phyloP scores from a whole-genome alignment of 2,329 filamentous ascomycete genomes.

The Grosmannia huntii region DNA sequence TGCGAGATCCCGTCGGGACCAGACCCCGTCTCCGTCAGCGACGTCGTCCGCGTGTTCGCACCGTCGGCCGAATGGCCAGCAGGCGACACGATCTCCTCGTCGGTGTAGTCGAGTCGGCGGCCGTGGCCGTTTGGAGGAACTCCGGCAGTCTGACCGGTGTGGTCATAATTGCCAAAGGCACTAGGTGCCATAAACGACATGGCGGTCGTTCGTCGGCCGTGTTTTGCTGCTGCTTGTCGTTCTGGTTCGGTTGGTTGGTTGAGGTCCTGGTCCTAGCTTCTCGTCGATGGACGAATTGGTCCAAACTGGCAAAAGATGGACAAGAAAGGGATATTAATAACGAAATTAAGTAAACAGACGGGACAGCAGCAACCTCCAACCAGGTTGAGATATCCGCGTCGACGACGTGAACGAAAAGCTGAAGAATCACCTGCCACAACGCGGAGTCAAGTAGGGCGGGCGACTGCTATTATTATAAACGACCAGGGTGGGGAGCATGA shows the following conservation, averaged over 20 bases:
- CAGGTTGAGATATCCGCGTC: neutral
- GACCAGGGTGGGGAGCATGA: neutral
- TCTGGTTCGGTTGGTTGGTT: neutral
- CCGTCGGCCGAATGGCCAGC: conserved; percentile 12
- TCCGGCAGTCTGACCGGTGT: conserved; percentile 30
- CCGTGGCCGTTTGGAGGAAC: conserved; percentile 20
- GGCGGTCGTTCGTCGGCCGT: neutral
- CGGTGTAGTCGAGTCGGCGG: conserved; percentile 17
- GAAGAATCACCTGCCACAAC: neutral
- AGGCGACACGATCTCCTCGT: conserved; percentile 10
- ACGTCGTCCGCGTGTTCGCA: conserved; percentile 21
- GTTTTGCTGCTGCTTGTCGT: neutral
- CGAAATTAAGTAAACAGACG: neutral
- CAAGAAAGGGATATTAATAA: neutral
- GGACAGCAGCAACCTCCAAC: neutral
- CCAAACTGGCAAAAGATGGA: neutral
- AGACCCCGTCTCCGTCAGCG: conserved; percentile 21
- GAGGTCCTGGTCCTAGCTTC: neutral
- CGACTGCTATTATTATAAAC: neutral
- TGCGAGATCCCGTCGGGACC: neutral
- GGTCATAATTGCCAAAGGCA: conserved; percentile 35
- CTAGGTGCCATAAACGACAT: conserved; percentile 30
- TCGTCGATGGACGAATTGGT: neutral
- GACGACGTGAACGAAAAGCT: neutral
- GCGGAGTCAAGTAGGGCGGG: neutral